Evolutionary conservation across 2,329 filamentous ascomycete genomes (phyloP).

Genomic region (Cytospora schulzeri): DNA sequence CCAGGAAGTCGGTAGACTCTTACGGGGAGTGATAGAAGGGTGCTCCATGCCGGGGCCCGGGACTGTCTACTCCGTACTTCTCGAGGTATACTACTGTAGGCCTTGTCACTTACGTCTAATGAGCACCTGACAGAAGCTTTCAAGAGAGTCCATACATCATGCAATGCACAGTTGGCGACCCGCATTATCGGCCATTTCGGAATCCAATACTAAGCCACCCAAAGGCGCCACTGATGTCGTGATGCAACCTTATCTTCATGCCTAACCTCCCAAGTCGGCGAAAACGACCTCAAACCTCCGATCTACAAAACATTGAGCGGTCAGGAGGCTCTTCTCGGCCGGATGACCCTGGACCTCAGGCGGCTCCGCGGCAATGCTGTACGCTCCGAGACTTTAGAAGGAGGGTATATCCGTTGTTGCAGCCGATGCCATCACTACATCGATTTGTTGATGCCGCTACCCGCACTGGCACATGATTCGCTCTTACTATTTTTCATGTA

Average conservation of each 20-base stretch:
- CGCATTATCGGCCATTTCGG: background rate
- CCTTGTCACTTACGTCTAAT: no score
- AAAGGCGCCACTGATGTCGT: background rate
- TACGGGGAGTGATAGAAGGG: no score
- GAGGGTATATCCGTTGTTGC: background rate
- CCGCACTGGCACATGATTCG: background rate
- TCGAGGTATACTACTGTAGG: no score
- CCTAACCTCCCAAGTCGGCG: background rate
- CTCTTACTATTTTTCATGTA: background rate
- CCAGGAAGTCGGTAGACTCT: no score
- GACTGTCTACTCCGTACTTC: no score
- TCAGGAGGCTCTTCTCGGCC: background rate
- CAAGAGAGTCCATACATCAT: background rate
- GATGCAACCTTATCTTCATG: background rate
- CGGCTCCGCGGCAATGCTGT: background rate
- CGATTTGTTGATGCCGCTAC: background rate
- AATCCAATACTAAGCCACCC: background rate
- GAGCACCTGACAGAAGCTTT: background rate
- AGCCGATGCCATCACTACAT: background rate
- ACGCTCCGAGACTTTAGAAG: background rate
- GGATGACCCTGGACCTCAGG: background rate
- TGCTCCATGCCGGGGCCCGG: no score
- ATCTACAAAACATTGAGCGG: background rate
- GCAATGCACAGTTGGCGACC: background rate
- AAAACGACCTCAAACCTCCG: background rate